Conservation (phyloP, 306 rosid genomes). For the Nissolia schottii region DNA sequence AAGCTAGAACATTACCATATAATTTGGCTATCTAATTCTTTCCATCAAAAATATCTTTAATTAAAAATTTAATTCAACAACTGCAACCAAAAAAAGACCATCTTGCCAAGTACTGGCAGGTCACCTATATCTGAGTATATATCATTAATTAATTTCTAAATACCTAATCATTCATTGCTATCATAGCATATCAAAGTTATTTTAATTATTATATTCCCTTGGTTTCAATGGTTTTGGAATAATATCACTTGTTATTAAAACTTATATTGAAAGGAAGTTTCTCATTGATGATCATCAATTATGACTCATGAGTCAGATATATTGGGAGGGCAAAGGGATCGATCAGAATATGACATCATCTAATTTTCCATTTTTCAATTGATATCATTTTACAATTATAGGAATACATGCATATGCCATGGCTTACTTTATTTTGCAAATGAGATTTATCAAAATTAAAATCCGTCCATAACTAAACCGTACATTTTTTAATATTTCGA, state of each 20-base stretch:
- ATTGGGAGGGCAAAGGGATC: background rate
- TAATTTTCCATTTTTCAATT: background rate
- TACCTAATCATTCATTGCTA: background rate
- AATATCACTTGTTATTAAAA: background rate
- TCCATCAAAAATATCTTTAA: background rate
- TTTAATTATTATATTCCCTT: background rate
- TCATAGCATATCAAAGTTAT: background rate
- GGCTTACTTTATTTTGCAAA: no score
- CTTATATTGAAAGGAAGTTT: background rate
- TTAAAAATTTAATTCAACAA: background rate
- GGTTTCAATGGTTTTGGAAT: background rate
- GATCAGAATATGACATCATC: background rate
- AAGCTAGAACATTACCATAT: background rate
- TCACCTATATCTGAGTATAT: background rate
- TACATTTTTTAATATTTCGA: no score
- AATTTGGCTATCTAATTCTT: background rate
- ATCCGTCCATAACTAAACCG: no score
- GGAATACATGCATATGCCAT: no score
- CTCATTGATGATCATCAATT: background rate
- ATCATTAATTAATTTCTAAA: background rate
- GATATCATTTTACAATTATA: background rate
- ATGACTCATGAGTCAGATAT: background rate
- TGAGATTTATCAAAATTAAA: no score
- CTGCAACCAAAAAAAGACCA: background rate
- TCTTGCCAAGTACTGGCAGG: background rate